Conservation (phyloP, 2,329 filamentous ascomycete species). For the Sporothrix globosa region DNA sequence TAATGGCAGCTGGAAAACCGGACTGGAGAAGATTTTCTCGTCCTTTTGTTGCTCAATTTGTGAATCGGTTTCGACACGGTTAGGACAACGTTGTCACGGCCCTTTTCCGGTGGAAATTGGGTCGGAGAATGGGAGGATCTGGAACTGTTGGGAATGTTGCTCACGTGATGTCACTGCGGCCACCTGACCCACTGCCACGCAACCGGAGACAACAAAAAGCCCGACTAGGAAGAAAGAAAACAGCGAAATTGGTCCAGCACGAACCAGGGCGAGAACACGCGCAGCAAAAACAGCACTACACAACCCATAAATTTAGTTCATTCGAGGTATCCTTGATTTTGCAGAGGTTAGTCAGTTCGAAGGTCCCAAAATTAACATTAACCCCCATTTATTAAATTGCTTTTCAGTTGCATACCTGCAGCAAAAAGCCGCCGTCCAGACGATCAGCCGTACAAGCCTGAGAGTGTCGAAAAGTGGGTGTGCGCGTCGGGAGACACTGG, state of each 20-base stretch:
- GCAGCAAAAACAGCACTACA: conserved; percentile 10
- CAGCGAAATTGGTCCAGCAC: conserved; percentile 19
- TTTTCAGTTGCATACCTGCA: conserved; percentile 3
- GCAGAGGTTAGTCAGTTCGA: not conserved
- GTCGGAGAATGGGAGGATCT: conserved; percentile 4
- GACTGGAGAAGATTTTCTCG: too few species aligned
- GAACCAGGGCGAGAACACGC: conserved; percentile 1
- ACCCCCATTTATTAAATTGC: conserved; percentile 22
- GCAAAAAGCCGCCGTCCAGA: conserved; percentile 2
- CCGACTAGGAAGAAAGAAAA: conserved; percentile 30
- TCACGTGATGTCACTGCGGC: conserved; percentile 29
- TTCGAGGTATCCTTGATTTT: conserved; percentile 10
- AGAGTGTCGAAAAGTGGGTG: not conserved
- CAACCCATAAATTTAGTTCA: conserved; percentile 17
- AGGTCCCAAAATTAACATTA: conserved; percentile 17
- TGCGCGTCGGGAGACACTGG: conserved; percentile 12
- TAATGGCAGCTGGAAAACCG: not conserved
- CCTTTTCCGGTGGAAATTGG: conserved; percentile 26
- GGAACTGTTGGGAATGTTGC: conserved; percentile 25
- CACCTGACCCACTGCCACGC: conserved; percentile 27
- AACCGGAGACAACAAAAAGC: conserved; percentile 20
- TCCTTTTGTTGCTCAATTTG: not conserved
- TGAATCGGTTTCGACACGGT: not conserved
- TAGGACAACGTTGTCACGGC: not conserved
- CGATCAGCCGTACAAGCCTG: not conserved